phyloP scores from a whole-genome alignment of 257 asterid genomes.

The Gynochthodes officinalis region DNA sequence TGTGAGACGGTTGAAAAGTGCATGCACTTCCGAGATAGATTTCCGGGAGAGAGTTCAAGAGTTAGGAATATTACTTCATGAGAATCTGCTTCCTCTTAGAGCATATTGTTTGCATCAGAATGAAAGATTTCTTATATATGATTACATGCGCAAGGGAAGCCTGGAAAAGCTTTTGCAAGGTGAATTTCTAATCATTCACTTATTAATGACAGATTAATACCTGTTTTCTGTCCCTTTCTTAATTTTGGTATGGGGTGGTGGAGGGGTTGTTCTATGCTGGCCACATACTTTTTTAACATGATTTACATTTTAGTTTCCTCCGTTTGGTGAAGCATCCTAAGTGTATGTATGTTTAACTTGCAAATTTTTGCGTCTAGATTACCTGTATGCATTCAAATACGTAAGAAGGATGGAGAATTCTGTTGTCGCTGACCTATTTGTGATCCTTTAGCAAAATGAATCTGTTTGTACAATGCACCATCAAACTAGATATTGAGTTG shows the following conservation, averaged over 20 bases:
- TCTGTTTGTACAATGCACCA: too few species aligned
- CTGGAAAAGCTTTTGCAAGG: slow-evolving; percentile 31
- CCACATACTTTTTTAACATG: too few species aligned
- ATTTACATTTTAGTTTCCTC: too few species aligned
- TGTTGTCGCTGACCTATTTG: too few species aligned
- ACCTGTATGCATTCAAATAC: too few species aligned
- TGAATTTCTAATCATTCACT: not conserved
- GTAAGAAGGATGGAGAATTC: too few species aligned
- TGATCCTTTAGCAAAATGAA: not conserved
- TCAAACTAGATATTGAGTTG: too few species aligned
- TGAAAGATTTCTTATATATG: slow-evolving; percentile 25
- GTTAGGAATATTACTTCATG: slow-evolving; percentile 17
- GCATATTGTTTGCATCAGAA: slow-evolving; percentile 17
- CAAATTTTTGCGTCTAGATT: too few species aligned
- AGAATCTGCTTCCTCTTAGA: slow-evolving; percentile 24
- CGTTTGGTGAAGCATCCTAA: too few species aligned
- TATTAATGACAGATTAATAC: not conserved
- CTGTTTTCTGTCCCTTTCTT: not conserved
- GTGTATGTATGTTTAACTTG: too few species aligned
- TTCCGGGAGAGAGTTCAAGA: slow-evolving; percentile 19
- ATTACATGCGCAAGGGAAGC: slow-evolving; percentile 28
- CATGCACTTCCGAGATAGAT: slow-evolving; percentile 15
- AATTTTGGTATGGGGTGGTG: too few species aligned
- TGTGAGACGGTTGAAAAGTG: slow-evolving; percentile 22
- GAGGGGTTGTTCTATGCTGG: too few species aligned